Evolutionary conservation across 495 filamentous ascomycete species (phyloP).

Genomic region (Penicillium riverlandense): DNA sequence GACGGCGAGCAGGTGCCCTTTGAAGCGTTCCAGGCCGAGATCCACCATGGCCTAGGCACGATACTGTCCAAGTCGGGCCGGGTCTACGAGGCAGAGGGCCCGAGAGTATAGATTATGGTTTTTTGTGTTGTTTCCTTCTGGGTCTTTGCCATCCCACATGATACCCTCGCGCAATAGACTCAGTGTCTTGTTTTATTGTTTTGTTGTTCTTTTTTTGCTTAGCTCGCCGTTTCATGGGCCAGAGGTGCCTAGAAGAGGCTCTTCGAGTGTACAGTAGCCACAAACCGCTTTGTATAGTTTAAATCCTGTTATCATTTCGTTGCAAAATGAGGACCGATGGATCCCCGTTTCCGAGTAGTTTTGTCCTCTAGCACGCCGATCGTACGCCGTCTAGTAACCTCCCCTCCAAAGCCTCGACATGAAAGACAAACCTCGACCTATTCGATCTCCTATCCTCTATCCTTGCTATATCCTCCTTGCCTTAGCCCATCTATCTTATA

Average conservation of each 20-base stretch:
- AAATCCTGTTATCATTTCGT: too few species aligned
- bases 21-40: conserved; percentile 81
- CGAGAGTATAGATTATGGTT: conserved; percentile 8
- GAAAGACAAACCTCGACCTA: too few species aligned
- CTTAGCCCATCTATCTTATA: too few species aligned
- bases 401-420: too few species aligned
- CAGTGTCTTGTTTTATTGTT: conserved; percentile 3
- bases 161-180: conserved; percentile 30
- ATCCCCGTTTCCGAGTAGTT: too few species aligned
- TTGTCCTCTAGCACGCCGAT: too few species aligned
- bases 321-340: too few species aligned
- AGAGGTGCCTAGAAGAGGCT: neutral
- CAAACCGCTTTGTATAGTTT: too few species aligned
- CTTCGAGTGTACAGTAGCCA: too few species aligned
- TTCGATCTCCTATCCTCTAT: too few species aligned
- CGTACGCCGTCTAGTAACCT: too few species aligned
- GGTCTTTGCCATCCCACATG: conserved; percentile 18
- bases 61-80: conserved; percentile 65
- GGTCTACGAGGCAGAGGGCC: conserved; percentile 66
- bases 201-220: conserved; percentile 4
- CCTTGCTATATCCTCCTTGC: too few species aligned
- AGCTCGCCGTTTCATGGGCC: neutral
- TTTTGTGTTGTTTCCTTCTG: neutral
- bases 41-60: conserved; percentile 79
- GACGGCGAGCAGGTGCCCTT: conserved; percentile 87